A percentile compares a stretch with the other conserved stretches of the same genome.
These are phyloP conservation scores for Aspergillus chevalieri DNA, from an alignment of 2,329 filamentous ascomycete genomes.

Conservation along the genomic window DNA sequence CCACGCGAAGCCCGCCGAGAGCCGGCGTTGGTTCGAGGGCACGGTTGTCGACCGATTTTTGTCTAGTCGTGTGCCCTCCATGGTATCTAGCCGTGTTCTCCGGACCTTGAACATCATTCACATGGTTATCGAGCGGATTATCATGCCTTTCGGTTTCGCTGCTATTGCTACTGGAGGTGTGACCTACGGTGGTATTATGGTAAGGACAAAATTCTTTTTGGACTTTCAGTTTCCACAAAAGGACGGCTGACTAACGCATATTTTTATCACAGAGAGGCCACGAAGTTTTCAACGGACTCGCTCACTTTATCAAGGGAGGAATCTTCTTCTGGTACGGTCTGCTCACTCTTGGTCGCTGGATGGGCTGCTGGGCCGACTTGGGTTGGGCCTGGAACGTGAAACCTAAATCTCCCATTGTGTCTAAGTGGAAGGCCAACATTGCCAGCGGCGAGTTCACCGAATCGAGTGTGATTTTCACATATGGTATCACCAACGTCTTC, in stretches of 20 bases:
- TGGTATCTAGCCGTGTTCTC: conserved; percentile 54
- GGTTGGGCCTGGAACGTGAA: conserved; percentile 95
- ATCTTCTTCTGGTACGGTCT: conserved; percentile 93
- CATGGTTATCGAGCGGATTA: conserved; percentile 65
- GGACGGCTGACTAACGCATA: conserved; percentile 5
- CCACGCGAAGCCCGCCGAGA: conserved; percentile 32
- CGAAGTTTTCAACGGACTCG: conserved; percentile 73
- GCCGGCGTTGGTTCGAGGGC: conserved; percentile 40
- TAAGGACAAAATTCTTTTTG: conserved; percentile 44
- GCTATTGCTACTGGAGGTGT: conserved; percentile 66
- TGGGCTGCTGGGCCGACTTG: conserved; percentile 80
- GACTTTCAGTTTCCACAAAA: not conserved
- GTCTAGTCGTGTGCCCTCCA: conserved; percentile 47
- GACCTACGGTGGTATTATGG: conserved; percentile 77
- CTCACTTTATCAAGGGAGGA: conserved; percentile 89
- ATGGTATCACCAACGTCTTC: conserved; percentile 85
- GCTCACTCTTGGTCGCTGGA: conserved; percentile 80
- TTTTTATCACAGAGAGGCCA: conserved; percentile 51
- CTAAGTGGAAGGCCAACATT: conserved; percentile 55
- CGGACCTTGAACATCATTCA: conserved; percentile 56
- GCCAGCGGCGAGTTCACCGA: conserved; percentile 85
- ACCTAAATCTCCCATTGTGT: conserved; percentile 52
- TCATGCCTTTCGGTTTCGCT: conserved; percentile 72
- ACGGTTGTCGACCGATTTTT: conserved; percentile 48
- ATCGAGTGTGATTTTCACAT: conserved; percentile 82